phyloP scores from a whole-genome alignment of 495 filamentous ascomycete species.

The Trichoderma orchidacearum region DNA sequence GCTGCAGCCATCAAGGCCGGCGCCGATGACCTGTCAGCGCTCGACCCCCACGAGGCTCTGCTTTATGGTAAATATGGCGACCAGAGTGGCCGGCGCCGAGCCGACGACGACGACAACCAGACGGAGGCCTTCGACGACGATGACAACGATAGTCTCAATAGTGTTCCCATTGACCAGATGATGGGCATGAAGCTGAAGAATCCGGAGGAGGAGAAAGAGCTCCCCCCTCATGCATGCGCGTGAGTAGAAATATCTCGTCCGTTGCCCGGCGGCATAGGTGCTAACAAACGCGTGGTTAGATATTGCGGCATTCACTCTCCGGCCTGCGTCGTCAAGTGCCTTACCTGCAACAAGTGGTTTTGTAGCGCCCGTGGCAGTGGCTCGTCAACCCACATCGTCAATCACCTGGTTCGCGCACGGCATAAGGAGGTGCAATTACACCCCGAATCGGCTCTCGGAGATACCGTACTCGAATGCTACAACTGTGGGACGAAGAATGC shows the following conservation, averaged over 20 bases:
- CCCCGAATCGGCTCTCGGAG: slow-evolving; percentile 85
- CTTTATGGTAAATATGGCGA: slow-evolving; percentile 52
- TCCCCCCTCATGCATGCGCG: slow-evolving; percentile 94
- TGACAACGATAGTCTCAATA: slow-evolving; percentile 84
- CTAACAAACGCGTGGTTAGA: slow-evolving; percentile 25
- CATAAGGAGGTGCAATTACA: slow-evolving; percentile 99
- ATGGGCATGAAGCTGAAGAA: slow-evolving; percentile 51
- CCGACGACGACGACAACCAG: slow-evolving; percentile 78
- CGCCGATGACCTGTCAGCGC: slow-evolving; percentile 46
- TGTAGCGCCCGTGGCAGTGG: slow-evolving; percentile 96
- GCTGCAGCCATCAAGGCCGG: slow-evolving; percentile 61
- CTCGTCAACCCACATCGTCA: slow-evolving; percentile 94
- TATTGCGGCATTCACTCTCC: slow-evolving; percentile 98
- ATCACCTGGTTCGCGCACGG: slow-evolving; percentile 90
- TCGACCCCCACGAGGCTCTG: slow-evolving; percentile 66
- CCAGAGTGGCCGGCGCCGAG: slow-evolving; percentile 44
- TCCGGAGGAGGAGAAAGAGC: slow-evolving; percentile 73
- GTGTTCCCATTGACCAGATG: slow-evolving; percentile 63
- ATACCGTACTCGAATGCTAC: slow-evolving; percentile 97
- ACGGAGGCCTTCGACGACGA: slow-evolving; percentile 80
- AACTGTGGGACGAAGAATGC: slow-evolving; percentile 99
- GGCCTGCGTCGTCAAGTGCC: slow-evolving; percentile 88
- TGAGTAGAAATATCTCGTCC: slow-evolving; percentile 35
- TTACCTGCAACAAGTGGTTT: slow-evolving; percentile 97
- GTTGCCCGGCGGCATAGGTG: slow-evolving; percentile 4